These are phyloP conservation scores for Podospora bellae-mahoneyi DNA, from an alignment of 495 filamentous ascomycete species.

Conservation along the genomic window DNA sequence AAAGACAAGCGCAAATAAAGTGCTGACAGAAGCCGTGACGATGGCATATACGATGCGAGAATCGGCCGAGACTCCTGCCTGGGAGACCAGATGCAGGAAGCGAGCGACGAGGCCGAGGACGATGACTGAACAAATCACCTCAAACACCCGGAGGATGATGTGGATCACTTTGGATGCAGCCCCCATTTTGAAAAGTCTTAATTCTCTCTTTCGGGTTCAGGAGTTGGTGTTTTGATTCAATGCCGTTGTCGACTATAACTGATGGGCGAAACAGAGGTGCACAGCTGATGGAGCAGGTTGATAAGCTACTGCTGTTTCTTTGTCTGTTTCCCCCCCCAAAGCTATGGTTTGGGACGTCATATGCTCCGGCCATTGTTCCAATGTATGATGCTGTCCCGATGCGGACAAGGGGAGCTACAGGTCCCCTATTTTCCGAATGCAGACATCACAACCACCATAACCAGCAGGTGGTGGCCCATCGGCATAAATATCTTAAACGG, in stretches of 20 bases:
- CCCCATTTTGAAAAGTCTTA: slow-evolving; percentile 15
- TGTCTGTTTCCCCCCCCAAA: neutral
- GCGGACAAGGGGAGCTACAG: neutral
- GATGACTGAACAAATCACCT: slow-evolving; percentile 27
- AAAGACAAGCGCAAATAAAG: slow-evolving; percentile 24
- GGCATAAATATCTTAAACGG: neutral
- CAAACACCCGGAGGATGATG: slow-evolving; percentile 21
- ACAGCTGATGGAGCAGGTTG: neutral
- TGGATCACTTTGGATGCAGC: neutral
- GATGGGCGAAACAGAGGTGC: neutral
- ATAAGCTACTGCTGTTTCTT: neutral
- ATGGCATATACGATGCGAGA: slow-evolving; percentile 26
- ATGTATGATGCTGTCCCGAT: neutral
- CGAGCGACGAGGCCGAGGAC: slow-evolving; percentile 22
- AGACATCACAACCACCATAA: neutral
- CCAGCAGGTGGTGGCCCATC: neutral
- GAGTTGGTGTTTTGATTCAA: neutral
- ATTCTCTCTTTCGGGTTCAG: neutral
- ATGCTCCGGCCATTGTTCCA: neutral
- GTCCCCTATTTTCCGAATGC: neutral
- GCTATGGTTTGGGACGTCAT: neutral
- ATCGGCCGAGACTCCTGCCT: slow-evolving; percentile 14
- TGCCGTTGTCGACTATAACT: neutral
- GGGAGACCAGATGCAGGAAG: slow-evolving; percentile 17
- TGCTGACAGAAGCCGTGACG: slow-evolving; percentile 21